These are phyloP conservation scores for Russula ochroleuca DNA, from an alignment of 768 basidiomycete genomes.

Conservation along the genomic window DNA sequence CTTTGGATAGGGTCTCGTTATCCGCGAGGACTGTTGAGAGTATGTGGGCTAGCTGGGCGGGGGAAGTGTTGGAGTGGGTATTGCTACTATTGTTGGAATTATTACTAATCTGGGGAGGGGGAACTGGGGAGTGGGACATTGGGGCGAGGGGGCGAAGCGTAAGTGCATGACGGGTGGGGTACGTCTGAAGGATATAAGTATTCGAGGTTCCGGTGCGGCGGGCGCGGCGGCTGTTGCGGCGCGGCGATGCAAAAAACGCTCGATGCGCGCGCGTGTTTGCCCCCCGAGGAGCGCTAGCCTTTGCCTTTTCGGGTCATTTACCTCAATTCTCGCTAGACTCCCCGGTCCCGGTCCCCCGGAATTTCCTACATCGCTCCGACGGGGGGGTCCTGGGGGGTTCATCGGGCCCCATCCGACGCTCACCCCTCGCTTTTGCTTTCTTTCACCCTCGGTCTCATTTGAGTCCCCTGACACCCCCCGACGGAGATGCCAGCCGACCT, in stretches of 20 bases:
- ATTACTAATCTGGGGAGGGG: conserved; percentile 25
- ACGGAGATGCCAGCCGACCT: conserved; percentile 18
- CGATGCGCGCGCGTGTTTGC: conserved; percentile 25
- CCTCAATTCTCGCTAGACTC: conserved; percentile 4
- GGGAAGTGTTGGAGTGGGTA: conserved; percentile 14
- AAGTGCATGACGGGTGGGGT: conserved; percentile 22
- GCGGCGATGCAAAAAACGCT: conserved; percentile 26
- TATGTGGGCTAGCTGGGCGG: conserved; percentile 27
- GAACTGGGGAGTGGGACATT: conserved; percentile 26
- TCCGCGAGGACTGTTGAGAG: conserved; percentile 28
- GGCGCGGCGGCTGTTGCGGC: conserved; percentile 27
- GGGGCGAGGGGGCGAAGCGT: conserved; percentile 24
- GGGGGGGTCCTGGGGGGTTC: conserved; percentile 5
- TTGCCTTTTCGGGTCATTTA: conserved; percentile 21
- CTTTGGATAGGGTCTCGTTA: conserved; percentile 26
- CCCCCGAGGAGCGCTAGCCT: conserved; percentile 27
- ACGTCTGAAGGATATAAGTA: conserved; percentile 27
- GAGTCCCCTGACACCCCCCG: conserved; percentile 18
- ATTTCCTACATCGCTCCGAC: conserved; percentile 11
- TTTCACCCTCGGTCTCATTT: neutral
- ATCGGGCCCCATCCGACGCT: conserved; percentile 12
- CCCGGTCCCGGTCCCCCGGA: conserved; percentile 21
- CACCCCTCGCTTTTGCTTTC: conserved; percentile 1
- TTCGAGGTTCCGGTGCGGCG: conserved; percentile 27
- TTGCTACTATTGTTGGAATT: conserved; percentile 9